Base-by-base conservation (phyloP, 1,284 basidiomycete genomes). In the Cryptococcus floricola region DNA sequence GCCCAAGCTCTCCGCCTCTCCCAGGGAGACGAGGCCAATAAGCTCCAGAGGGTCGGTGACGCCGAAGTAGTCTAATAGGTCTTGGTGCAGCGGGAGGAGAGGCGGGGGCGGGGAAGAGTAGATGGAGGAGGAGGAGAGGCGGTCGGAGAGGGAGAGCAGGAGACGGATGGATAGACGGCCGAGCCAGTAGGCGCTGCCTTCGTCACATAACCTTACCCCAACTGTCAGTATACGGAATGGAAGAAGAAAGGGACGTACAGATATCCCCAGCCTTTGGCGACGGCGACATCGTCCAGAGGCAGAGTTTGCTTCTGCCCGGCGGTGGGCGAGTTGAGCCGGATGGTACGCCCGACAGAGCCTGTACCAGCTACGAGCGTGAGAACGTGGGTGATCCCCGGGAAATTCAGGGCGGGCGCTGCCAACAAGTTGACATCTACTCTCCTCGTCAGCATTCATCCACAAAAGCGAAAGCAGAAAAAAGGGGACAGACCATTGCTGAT, bases 101-200 rank as follows among this genome's bases (percentile, higher is more conserved):
- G 50, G 45, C 3, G 66, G 67, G 2, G 48, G 10, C 1, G 64
- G 46, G 1, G 60, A 9, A 4, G 63, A 56, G 57, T 66, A 67
- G 52, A 74, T 62, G 14, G 50, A 51, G 4, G 64, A 48, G 16
- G 64, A 66, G 19, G 63, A 52, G n/a, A 60, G 55, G 10, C 70
- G 61, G 63, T 74, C 73, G 48, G 65, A 62, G 25, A 62, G 41
- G 48, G 47, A 31, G 3, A 73, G 61, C 14, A 73, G 61, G 43
- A 59, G 58, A 9, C 73, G 68, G 39, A 70, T 67, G 14, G 71
- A 70, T 5, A 70, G 58, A 14, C 73, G 66, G 16, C 73, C 73
- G 44, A 73, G 56, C 68, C 67, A 73, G 60, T 70, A 73, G 2
- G 73, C 73, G 0, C 65, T 67, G 0, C 73, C 73, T 61, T 74